A percentile compares a stretch with the other conserved stretches of the same genome.
Evolutionary conservation across 176 grass and related monocot genomes (phyloP).

Genomic region (Aegilops speltoides): DNA sequence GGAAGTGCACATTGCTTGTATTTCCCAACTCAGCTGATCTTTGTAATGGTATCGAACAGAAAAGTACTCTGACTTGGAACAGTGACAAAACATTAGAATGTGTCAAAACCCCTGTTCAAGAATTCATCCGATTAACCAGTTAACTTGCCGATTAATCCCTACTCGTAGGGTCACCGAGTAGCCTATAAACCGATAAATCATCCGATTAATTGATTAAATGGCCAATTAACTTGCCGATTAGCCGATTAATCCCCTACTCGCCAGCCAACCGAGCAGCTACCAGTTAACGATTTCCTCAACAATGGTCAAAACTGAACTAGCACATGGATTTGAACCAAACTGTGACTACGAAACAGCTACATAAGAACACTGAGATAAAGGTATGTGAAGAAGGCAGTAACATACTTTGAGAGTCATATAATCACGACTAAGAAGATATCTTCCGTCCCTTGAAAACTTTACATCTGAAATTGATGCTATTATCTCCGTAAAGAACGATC

Average conservation of each 20-base stretch:
- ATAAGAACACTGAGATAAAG: neutral
- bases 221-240: too few relatives aligned
- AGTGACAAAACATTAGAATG: neutral
- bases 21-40: neutral
- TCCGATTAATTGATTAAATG: too few relatives aligned
- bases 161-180: too few relatives aligned
- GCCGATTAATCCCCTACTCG: too few relatives aligned
- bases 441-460: slow-evolving; percentile 82
- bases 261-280: too few relatives aligned
- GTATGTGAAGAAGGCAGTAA: neutral
- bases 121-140: too few relatives aligned
- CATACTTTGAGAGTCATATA: slow-evolving; percentile 96
- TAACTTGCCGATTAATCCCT: too few relatives aligned
- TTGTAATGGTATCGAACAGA: neutral
- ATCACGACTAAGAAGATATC: slow-evolving; percentile 91
- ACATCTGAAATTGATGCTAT: slow-evolving; percentile 90
- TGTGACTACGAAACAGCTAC: neutral
- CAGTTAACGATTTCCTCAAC: too few relatives aligned
- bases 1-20: neutral
- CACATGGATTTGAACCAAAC: slow-evolving; percentile 3
- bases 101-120: too few relatives aligned
- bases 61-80: neutral
- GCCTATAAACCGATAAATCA: too few relatives aligned
- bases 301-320: neutral
- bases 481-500: slow-evolving; percentile 94